Percentiles rank a stretch among this genome's conserved stretches.
phyloP scores from a whole-genome alignment of 345 rosid genomes.

The Linum tenue region DNA sequence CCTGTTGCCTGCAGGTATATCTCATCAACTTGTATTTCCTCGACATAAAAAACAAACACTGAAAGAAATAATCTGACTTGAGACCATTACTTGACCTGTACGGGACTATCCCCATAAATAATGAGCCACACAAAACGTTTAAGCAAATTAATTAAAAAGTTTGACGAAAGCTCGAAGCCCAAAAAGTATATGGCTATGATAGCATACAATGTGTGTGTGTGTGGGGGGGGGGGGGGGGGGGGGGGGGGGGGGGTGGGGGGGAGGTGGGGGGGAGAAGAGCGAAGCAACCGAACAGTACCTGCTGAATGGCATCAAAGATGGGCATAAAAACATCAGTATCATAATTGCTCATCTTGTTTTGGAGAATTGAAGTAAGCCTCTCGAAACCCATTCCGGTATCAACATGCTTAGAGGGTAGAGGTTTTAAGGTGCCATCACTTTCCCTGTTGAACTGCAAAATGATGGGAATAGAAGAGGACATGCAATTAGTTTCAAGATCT shows the following conservation, averaged over 20 bases:
- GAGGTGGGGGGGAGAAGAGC: neutral
- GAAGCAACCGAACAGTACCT: slow-evolving; percentile 31
- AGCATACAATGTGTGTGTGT: neutral
- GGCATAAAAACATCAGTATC: slow-evolving; percentile 96
- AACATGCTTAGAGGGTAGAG: slow-evolving; percentile 95
- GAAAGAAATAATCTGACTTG: neutral
- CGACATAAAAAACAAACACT: neutral
- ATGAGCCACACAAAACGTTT: neutral
- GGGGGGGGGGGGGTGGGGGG: too few relatives aligned
- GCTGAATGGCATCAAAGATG: slow-evolving; percentile 77
- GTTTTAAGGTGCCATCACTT: slow-evolving; percentile 70
- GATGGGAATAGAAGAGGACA: neutral
- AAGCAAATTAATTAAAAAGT: too few relatives aligned
- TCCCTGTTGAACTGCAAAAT: slow-evolving; percentile 75
- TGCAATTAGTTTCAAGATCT: neutral
- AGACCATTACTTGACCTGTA: neutral
- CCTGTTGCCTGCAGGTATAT: slow-evolving; percentile 53
- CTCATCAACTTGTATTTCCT: neutral
- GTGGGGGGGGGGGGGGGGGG: too few relatives aligned
- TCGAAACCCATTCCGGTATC: slow-evolving; percentile 98
- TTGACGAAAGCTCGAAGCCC: neutral
- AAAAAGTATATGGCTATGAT: neutral
- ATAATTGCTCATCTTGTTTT: slow-evolving; percentile 96
- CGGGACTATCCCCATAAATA: neutral
- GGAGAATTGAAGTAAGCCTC: slow-evolving; percentile 84